Evolutionary conservation across 495 filamentous ascomycete genomes (phyloP).

Genomic region (Penicillium cosmopolitanum): DNA sequence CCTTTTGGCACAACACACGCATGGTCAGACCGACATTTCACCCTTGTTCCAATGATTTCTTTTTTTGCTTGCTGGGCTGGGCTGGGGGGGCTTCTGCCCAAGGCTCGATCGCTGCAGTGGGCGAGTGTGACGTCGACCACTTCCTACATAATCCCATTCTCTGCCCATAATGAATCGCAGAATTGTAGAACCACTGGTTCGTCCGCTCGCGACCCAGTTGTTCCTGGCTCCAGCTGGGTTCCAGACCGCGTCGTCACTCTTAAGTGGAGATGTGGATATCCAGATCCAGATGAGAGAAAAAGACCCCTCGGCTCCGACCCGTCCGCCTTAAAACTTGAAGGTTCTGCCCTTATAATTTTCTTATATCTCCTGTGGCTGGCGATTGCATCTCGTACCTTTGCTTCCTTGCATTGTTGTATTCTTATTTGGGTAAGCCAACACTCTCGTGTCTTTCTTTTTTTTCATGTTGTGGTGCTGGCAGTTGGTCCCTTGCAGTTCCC

Average conservation of each 20-base stretch:
- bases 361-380: slow-evolving; percentile 3
- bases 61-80: not conserved
- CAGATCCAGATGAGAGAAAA: slow-evolving; percentile 15
- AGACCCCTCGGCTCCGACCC: slow-evolving; percentile 14
- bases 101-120: slow-evolving; percentile 7
- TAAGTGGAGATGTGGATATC: slow-evolving; percentile 20
- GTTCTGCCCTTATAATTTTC: slow-evolving; percentile 3
- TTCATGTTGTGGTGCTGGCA: not conserved
- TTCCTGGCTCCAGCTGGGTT: slow-evolving; percentile 25
- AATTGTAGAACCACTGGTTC: slow-evolving; percentile 24
- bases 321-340: not conserved
- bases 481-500: slow-evolving; percentile 26
- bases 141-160: slow-evolving; percentile 22
- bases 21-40: slow-evolving; percentile 30
- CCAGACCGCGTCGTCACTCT: slow-evolving; percentile 20
- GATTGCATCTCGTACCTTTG: slow-evolving; percentile 20
- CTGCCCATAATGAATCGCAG: slow-evolving; percentile 14
- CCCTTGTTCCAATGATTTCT: slow-evolving; percentile 7
- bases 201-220: slow-evolving; percentile 22
- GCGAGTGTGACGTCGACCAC: slow-evolving; percentile 25
- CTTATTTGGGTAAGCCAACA: not conserved
- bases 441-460: not conserved
- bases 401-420: slow-evolving; percentile 12
- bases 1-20: slow-evolving; percentile 11
- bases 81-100: not conserved